phyloP scores from a whole-genome alignment of 1,139 yeast genomes.

The Taphrina betulina region DNA sequence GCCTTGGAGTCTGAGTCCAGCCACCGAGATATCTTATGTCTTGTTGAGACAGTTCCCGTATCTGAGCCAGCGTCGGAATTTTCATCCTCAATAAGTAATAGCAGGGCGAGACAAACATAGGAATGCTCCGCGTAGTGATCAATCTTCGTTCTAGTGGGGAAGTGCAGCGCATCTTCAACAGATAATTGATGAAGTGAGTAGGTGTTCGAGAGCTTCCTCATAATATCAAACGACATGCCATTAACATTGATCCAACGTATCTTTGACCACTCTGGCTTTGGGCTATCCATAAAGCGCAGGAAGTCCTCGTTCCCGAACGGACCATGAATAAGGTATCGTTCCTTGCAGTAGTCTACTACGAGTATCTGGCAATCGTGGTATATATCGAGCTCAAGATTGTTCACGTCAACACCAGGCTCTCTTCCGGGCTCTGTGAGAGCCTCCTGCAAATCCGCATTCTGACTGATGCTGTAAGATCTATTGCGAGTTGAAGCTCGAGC shows the following conservation, averaged over 20 bases:
- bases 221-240: constrained; percentile 58
- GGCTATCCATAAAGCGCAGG: constrained; percentile 38
- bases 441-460: constrained; percentile 6
- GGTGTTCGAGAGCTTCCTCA: constrained; percentile 47
- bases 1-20: background rate
- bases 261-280: constrained; percentile 51
- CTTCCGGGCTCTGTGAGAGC: constrained; percentile 4
- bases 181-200: constrained; percentile 53
- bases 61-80: constrained; percentile 36
- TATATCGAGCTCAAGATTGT: constrained; percentile 12
- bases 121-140: constrained; percentile 53
- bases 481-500: background rate
- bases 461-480: constrained; percentile 9
- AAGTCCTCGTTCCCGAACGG: constrained; percentile 38
- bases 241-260: constrained; percentile 59
- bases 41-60: background rate
- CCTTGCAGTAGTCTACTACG: constrained; percentile 12
- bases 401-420: constrained; percentile 16
- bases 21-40: background rate
- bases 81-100: constrained; percentile 46
- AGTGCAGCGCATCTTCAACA: constrained; percentile 59
- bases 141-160: constrained; percentile 57
- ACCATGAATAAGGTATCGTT: constrained; percentile 21
- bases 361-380: constrained; percentile 14
- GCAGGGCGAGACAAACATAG: constrained; percentile 54